A percentile compares a stretch with the other conserved stretches of the same genome.
These are phyloP conservation scores for Teratosphaeria gauchensis DNA, from an alignment of 2,329 filamentous ascomycete genomes.

Conservation along the genomic window DNA sequence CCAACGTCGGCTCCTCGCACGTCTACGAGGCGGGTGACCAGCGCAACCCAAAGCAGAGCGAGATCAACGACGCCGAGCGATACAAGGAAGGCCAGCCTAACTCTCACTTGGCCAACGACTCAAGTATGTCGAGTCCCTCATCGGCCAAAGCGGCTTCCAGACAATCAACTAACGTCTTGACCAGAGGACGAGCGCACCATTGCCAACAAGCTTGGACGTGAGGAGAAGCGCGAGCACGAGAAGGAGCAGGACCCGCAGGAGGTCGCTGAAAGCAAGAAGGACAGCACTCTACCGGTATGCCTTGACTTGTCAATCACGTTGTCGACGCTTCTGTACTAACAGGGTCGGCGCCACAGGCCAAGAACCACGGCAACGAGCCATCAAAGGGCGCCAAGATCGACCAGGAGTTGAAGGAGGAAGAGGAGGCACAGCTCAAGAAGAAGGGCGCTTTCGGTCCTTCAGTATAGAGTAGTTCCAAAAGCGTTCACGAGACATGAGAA, in stretches of 20 bases:
- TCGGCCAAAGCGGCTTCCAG: neutral
- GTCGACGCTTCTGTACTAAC: no score
- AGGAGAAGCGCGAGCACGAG: slow-evolving; percentile 44
- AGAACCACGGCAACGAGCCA: slow-evolving; percentile 61
- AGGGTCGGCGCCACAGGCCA: no score
- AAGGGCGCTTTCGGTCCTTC: slow-evolving; percentile 39
- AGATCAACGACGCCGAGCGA: slow-evolving; percentile 38
- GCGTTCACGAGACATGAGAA: neutral
- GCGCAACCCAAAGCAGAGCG: slow-evolving; percentile 11
- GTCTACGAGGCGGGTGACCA: slow-evolving; percentile 74
- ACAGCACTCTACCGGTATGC: slow-evolving; percentile 45
- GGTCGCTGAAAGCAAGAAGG: slow-evolving; percentile 40
- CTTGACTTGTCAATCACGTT: no score
- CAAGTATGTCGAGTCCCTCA: slow-evolving; percentile 49
- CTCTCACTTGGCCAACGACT: slow-evolving; percentile 59
- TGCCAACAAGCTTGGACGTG: slow-evolving; percentile 59
- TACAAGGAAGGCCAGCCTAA: slow-evolving; percentile 64
- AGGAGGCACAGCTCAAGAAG: slow-evolving; percentile 52
- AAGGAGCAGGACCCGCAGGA: slow-evolving; percentile 32
- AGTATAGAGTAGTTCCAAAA: neutral
- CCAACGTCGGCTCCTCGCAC: slow-evolving; percentile 55
- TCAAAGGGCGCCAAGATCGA: slow-evolving; percentile 64
- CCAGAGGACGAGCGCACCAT: slow-evolving; percentile 62
- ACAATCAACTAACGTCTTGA: neutral
- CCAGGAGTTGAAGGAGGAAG: slow-evolving; percentile 57